Conservation (phyloP, 495 filamentous ascomycete genomes). For the Aspergillus conjunctus region DNA sequence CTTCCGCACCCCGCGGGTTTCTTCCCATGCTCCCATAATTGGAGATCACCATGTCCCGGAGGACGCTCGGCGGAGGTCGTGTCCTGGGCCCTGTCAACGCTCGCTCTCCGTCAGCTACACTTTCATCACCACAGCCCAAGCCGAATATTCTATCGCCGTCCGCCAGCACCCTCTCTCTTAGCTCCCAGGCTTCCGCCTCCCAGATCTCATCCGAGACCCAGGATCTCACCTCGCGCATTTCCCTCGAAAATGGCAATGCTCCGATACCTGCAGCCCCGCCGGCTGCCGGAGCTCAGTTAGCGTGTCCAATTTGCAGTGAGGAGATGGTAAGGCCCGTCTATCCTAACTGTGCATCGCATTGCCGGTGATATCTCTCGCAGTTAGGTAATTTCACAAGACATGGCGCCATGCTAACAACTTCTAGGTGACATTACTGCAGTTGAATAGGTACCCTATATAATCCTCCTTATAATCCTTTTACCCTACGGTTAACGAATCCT, state of each 20-base stretch:
- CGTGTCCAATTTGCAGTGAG: constrained; percentile 95
- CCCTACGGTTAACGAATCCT: constrained; percentile 23
- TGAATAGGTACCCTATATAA: constrained; percentile 68
- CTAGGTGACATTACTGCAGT: constrained; percentile 84
- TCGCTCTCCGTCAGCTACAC: constrained; percentile 67
- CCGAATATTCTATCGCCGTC: constrained; percentile 60
- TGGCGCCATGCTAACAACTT: constrained; percentile 15
- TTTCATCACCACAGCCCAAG: constrained; percentile 57
- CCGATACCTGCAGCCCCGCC: constrained; percentile 52
- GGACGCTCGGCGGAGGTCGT: constrained; percentile 86
- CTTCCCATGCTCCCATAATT: constrained; percentile 46
- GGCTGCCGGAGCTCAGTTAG: constrained; percentile 63
- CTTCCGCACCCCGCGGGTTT: constrained; percentile 22
- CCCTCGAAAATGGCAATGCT: constrained; percentile 54
- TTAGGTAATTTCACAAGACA: too few species aligned
- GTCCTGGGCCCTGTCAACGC: constrained; percentile 81
- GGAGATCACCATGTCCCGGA: constrained; percentile 65
- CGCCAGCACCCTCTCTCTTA: constrained; percentile 60
- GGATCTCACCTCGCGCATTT: constrained; percentile 61
- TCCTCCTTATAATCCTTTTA: constrained; percentile 4
- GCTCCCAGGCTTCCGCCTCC: constrained; percentile 63
- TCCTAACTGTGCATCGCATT: not conserved
- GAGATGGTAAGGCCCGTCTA: constrained; percentile 70
- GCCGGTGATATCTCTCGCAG: too few species aligned
- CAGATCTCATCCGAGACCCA: constrained; percentile 59